Percentiles rank a stretch among this genome's conserved stretches.
Evolutionary conservation across 768 basidiomycete species (phyloP).

Genomic region (Rhizopogon salebrosus): DNA sequence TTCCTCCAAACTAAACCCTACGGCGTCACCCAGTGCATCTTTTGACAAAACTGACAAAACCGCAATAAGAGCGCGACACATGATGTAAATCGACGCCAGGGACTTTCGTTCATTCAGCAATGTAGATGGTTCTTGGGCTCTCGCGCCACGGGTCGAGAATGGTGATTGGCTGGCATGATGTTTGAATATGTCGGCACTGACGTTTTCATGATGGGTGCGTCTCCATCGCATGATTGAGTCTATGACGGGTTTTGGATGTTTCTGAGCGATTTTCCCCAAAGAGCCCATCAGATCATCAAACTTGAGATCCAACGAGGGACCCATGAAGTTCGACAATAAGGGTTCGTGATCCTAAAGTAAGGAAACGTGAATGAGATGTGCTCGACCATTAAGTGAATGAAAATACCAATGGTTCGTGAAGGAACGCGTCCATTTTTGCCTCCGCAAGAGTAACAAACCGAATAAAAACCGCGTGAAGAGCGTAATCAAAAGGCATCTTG

Average conservation of each 20-base stretch:
- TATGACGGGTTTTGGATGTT: constrained; percentile 77
- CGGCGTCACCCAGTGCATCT: constrained; percentile 70
- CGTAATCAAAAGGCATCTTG: constrained; percentile 83
- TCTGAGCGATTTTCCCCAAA: constrained; percentile 80
- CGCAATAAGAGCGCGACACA: constrained; percentile 81
- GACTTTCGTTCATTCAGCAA: constrained; percentile 68
- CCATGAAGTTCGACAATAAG: constrained; percentile 62
- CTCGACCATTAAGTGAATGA: not conserved
- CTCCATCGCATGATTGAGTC: constrained; percentile 89
- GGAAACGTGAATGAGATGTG: not conserved
- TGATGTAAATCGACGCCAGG: constrained; percentile 84
- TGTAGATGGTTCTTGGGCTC: constrained; percentile 40
- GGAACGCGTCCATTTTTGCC: constrained; percentile 69
- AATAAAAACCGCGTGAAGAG: constrained; percentile 83
- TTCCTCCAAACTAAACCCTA: constrained; percentile 82
- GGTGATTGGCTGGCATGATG: constrained; percentile 38
- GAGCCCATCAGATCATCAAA: constrained; percentile 86
- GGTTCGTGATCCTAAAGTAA: constrained; percentile 61
- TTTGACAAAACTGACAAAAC: constrained; percentile 69
- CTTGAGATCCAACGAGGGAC: constrained; percentile 63
- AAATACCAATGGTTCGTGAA: constrained; percentile 64
- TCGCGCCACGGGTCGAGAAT: constrained; percentile 25
- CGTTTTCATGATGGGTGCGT: constrained; percentile 61
- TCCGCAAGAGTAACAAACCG: constrained; percentile 80
- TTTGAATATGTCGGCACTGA: constrained; percentile 39